Evolutionary conservation across 306 rosid genomes (phyloP).

Genomic region (Inga laurina): DNA sequence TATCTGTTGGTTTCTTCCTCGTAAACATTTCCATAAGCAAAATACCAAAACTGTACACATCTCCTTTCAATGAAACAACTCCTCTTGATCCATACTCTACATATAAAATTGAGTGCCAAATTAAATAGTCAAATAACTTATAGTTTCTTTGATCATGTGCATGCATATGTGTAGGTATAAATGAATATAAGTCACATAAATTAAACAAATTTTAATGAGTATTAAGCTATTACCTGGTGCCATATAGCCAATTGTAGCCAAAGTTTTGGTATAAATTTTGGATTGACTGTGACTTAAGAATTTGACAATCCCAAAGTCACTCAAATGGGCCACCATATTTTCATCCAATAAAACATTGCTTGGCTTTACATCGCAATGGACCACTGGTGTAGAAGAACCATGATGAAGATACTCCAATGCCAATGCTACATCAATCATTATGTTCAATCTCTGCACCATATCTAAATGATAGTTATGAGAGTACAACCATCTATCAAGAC

Average conservation of each 20-base stretch:
- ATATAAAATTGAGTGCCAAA: neutral
- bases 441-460: neutral
- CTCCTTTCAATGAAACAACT: constrained; percentile 39
- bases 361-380: neutral
- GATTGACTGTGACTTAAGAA: neutral
- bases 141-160: neutral
- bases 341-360: neutral
- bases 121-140: neutral
- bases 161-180: neutral
- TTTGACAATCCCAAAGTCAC: constrained; percentile 3
- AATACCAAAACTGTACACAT: constrained; percentile 49
- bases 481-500: constrained; percentile 5
- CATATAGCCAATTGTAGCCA: neutral
- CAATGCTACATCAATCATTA: constrained; percentile 10
- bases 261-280: neutral
- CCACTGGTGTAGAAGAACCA: neutral
- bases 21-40: constrained; percentile 50
- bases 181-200: too few relatives aligned
- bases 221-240: neutral
- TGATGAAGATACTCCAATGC: neutral
- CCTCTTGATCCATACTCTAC: constrained; percentile 12
- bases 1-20: constrained; percentile 44
- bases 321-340: neutral
- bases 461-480: neutral
- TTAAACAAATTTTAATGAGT: neutral